These are phyloP conservation scores for thale cress (Arabidopsis thaliana) DNA, from an alignment of 345 rosid genomes.

Conservation along the genomic window DNA sequence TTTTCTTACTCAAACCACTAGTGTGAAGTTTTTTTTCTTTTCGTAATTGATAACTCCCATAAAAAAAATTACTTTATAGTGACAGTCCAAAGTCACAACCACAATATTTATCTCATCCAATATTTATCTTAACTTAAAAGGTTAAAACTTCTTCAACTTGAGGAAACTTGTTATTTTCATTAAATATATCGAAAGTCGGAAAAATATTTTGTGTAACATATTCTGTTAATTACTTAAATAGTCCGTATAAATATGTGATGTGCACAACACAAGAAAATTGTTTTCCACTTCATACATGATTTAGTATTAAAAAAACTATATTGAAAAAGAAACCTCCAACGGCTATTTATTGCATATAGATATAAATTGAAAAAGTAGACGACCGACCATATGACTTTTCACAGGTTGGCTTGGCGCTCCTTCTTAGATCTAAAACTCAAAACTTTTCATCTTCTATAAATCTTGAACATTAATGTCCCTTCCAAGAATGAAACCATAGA, in stretches of 20 bases:
- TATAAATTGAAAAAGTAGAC: constrained; percentile 15
- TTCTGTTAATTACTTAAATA: neutral
- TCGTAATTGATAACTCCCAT: no score
- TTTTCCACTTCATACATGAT: neutral
- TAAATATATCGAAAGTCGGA: no score
- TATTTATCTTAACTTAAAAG: no score
- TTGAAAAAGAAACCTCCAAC: constrained; percentile 29
- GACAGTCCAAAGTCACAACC: no score
- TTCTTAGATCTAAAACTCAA: constrained; percentile 8
- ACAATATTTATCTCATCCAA: no score
- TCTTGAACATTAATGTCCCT: neutral
- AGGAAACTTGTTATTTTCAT: no score
- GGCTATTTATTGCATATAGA: constrained; percentile 28
- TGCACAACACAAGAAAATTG: neutral
- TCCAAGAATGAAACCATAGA: constrained; percentile 14
- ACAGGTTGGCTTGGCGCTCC: constrained; percentile 41
- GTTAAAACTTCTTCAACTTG: no score
- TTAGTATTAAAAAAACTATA: neutral
- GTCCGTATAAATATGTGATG: neutral
- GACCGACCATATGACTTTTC: constrained; percentile 42
- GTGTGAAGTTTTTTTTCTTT: no score
- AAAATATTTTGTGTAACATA: no score
- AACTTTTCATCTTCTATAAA: constrained; percentile 20
- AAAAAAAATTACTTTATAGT: no score
- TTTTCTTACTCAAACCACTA: no score